Base-by-base conservation (phyloP, 768 basidiomycete species). In the Butyriboletus loyo region DNA sequence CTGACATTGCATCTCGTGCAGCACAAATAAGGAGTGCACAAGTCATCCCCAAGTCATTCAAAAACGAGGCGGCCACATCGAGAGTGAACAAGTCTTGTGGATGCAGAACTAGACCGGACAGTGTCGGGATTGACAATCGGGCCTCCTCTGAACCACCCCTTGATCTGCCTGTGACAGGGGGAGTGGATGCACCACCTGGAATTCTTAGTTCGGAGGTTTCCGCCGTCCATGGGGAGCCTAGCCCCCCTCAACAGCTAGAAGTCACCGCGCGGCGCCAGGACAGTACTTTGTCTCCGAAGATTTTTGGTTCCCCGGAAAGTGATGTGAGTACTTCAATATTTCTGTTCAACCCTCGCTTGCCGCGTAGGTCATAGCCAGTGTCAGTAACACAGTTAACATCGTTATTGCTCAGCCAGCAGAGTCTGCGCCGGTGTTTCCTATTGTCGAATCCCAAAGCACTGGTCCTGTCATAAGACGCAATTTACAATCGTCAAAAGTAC, bases 401-500 rank as follows among this genome's bases (percentile, higher is more conserved):
- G 1, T 53, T 19, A 14, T 59, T 27, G 46, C 31, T 9, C 34
- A 61, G 64, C 46, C 27, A 15, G 19, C 35, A 52, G 52, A 45
- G 9, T 19, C 32, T 9, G 28, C 27, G 4, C 45, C 19, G 0
- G 15, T 28, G 5, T 5, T 42, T 27, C 41, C 54, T 32, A 17
- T 45, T 34, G 27, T 34, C 10, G 51, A 50, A 19, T 8, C 51
- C 1, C 24, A 24, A 43, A 21, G 25, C 13, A 14, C 31, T 10
- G 45, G 53, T 35, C 46, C 48, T 17, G 27, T 32, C 7, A 44
- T 14, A 19, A 38, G 61, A 4, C 79, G 82, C 13, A 77, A 77
- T 19, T 71, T 91, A 2, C 84, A 85, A 63, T 84, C 92, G 0
- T 96, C 94, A 5, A 90, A 82, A 66, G 93, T 98, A 0, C 96